A percentile compares a stretch with the other conserved stretches of the same genome.
Conservation (phyloP, 106 monocot genomes). For the Allium sativum region DNA sequence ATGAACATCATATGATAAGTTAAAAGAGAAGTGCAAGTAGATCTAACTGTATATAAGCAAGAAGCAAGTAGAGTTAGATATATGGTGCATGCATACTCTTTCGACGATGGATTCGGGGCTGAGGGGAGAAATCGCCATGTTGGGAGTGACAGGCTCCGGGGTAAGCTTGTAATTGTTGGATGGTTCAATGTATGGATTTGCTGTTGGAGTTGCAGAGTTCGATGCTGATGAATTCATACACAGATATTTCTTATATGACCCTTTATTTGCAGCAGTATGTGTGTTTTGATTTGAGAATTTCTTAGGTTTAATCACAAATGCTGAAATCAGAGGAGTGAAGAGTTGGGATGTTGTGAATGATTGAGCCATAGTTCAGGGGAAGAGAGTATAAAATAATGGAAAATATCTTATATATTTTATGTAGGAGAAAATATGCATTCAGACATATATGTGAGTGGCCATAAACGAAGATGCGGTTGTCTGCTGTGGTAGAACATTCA, state of each 20-base stretch:
- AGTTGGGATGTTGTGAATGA: background rate
- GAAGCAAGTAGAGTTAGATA: background rate
- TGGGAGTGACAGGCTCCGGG: background rate
- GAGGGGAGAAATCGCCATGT: background rate
- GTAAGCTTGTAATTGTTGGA: background rate
- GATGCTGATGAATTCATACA: background rate
- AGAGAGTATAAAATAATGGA: too few relatives aligned
- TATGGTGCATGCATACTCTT: background rate
- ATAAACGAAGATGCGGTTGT: too few relatives aligned
- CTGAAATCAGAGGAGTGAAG: background rate
- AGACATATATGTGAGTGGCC: too few relatives aligned
- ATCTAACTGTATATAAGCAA: background rate
- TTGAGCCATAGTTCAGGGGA: too few relatives aligned
- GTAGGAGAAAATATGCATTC: too few relatives aligned
- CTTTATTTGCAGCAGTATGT: background rate
- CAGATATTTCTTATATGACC: too few relatives aligned
- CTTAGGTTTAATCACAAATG: background rate
- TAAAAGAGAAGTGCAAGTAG: background rate
- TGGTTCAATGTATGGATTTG: background rate
- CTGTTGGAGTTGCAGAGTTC: background rate
- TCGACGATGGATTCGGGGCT: constrained; percentile 1
- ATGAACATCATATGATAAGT: background rate
- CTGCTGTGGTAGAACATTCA: too few relatives aligned
- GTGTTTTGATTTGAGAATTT: background rate
- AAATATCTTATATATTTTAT: too few relatives aligned